These are phyloP conservation scores for Macrotyloma uniflorum DNA, from an alignment of 306 rosid species.

Conservation along the genomic window DNA sequence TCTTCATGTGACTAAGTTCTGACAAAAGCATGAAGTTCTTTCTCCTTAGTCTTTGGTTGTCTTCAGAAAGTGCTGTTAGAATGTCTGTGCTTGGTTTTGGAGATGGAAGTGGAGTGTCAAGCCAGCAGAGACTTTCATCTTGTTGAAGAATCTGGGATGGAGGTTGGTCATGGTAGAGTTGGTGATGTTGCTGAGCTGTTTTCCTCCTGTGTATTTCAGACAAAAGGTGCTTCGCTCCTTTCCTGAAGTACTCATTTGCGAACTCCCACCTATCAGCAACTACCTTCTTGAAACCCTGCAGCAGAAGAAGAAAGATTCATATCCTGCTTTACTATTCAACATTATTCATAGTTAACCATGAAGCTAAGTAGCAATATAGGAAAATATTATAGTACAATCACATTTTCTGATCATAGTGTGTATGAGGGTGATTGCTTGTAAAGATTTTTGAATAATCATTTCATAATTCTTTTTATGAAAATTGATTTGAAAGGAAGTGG, in stretches of 20 bases:
- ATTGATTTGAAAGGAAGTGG: neutral
- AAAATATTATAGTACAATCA: neutral
- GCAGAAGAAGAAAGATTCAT: neutral
- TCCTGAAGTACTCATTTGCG: slow-evolving; percentile 66
- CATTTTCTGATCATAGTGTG: neutral
- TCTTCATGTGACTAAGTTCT: slow-evolving; percentile 70
- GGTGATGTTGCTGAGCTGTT: slow-evolving; percentile 51
- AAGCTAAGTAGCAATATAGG: neutral
- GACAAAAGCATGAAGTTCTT: slow-evolving; percentile 67
- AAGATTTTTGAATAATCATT: neutral
- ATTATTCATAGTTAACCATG: slow-evolving; percentile 5
- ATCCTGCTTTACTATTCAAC: neutral
- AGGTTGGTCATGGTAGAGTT: slow-evolving; percentile 36
- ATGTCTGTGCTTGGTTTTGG: slow-evolving; percentile 42
- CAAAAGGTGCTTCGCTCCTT: slow-evolving; percentile 61
- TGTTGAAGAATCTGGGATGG: slow-evolving; percentile 24
- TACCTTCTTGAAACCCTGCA: slow-evolving; percentile 73
- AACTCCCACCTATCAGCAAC: slow-evolving; percentile 81
- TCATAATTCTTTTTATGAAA: neutral
- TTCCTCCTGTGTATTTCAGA: slow-evolving; percentile 70
- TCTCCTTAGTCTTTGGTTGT: slow-evolving; percentile 62
- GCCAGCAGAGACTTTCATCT: slow-evolving; percentile 40
- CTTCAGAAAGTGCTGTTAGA: slow-evolving; percentile 55
- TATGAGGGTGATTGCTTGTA: too few species aligned
- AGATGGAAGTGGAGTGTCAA: slow-evolving; percentile 40